Conservation (phyloP, 345 rosid species). For the Angophora floribunda region DNA sequence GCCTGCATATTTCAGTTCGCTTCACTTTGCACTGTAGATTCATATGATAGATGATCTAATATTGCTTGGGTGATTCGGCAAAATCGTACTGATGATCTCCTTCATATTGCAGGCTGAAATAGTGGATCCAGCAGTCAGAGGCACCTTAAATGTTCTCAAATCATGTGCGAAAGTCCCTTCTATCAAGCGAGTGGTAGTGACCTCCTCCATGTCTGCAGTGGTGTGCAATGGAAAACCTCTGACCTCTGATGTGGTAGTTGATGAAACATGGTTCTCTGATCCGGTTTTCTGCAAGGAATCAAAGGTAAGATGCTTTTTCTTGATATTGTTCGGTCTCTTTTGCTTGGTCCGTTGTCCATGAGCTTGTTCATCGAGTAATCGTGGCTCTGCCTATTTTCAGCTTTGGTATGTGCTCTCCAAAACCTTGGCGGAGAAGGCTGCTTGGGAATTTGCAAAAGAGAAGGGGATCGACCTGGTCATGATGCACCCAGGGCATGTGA, state of each 20-base stretch:
- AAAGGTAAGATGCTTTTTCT: not conserved
- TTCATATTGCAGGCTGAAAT: conserved; percentile 8
- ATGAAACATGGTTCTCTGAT: conserved; percentile 20
- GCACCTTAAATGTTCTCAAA: conserved; percentile 22
- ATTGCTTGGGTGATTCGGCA: not conserved
- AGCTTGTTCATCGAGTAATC: not conserved
- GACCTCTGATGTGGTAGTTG: conserved; percentile 6
- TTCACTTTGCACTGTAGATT: not conserved
- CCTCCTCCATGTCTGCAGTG: conserved; percentile 22
- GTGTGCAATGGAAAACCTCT: not conserved
- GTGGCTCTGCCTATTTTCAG: not conserved
- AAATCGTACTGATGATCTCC: not conserved
- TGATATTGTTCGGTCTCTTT: not conserved
- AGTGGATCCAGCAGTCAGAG: conserved; percentile 24
- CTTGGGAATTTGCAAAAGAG: not conserved
- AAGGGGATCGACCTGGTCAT: conserved; percentile 1
- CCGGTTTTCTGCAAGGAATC: conserved; percentile 2
- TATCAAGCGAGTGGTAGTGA: conserved; percentile 22
- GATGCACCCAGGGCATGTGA: conserved; percentile 1
- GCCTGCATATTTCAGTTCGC: not conserved
- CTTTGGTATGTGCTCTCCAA: conserved; percentile 4
- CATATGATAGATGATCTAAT: not conserved
- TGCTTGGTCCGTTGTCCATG: not conserved
- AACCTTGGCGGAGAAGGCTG: conserved; percentile 3
- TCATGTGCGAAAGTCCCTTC: conserved; percentile 18